Percentiles rank a stretch among this genome's conserved stretches.
Evolutionary conservation across 208 protist genomes (phyloP).

Genomic region (Naegleria lovaniensis): DNA sequence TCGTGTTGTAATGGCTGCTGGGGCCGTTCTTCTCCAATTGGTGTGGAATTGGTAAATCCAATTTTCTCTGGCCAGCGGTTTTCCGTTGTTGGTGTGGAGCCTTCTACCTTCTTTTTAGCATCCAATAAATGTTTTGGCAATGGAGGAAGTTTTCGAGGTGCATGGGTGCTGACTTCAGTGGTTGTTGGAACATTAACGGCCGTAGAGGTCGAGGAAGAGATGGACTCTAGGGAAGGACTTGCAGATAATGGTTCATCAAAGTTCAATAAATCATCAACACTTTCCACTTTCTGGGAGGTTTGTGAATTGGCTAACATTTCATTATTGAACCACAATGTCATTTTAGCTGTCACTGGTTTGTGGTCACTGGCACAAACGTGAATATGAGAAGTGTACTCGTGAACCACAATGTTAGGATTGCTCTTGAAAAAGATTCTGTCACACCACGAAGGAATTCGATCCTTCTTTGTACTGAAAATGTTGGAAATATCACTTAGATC

Average conservation of each 20-base stretch:
- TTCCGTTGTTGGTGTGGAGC: no score
- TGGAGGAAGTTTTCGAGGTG: background rate
- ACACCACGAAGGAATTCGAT: background rate
- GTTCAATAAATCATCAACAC: background rate
- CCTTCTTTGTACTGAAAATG: background rate
- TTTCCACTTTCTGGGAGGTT: background rate
- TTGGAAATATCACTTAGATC: background rate
- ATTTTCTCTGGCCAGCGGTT: no score
- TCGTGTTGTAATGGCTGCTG: no score
- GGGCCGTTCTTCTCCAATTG: no score
- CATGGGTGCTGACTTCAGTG: background rate
- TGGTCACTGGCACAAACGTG: background rate
- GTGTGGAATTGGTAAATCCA: no score
- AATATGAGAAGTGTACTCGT: background rate
- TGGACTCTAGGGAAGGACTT: no score
- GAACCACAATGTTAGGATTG: background rate
- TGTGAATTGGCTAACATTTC: background rate
- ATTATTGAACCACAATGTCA: background rate
- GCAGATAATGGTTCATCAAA: background rate
- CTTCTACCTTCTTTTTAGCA: background rate
- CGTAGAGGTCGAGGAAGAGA: background rate
- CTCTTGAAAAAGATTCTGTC: background rate
- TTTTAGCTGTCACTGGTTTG: background rate
- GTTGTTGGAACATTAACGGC: background rate
- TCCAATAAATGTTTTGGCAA: background rate